These are phyloP conservation scores for Fusarium sambucinum DNA, from an alignment of 2,329 filamentous ascomycete species.

Conservation along the genomic window DNA sequence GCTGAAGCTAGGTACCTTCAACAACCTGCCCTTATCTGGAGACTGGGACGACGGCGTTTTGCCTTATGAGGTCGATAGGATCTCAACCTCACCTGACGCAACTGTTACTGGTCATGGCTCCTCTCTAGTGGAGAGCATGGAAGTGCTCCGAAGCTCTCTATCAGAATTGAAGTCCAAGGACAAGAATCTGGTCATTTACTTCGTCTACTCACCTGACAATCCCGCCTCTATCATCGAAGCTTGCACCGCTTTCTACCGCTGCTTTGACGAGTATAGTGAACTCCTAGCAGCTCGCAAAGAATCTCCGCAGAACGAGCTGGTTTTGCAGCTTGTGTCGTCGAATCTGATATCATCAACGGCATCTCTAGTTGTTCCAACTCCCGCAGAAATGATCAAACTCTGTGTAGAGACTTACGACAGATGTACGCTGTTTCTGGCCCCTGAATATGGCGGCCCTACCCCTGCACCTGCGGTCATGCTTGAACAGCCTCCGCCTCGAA, in stretches of 20 bases:
- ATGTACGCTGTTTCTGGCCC: conserved; percentile 65
- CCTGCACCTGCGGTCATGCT: conserved; percentile 79
- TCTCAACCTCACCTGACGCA: conserved; percentile 56
- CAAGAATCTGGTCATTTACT: conserved; percentile 79
- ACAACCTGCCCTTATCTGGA: conserved; percentile 59
- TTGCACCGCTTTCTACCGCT: conserved; percentile 78
- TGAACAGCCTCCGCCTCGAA: conserved; percentile 75
- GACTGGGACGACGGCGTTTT: conserved; percentile 61
- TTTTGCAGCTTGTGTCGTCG: conserved; percentile 80
- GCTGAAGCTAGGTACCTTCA: conserved; percentile 77
- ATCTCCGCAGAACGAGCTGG: conserved; percentile 71
- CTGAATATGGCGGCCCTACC: conserved; percentile 61
- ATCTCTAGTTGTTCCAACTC: conserved; percentile 71
- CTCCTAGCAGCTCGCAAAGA: conserved; percentile 58
- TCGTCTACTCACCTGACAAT: conserved; percentile 76
- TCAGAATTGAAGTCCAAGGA: conserved; percentile 57
- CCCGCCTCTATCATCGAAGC: conserved; percentile 74
- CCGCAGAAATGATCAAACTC: conserved; percentile 69
- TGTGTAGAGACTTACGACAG: conserved; percentile 84
- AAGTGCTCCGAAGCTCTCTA: conserved; percentile 61
- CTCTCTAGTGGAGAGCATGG: conserved; percentile 62
- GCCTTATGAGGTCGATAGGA: conserved; percentile 63
- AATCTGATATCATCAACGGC: conserved; percentile 74
- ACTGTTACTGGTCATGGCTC: conserved; percentile 59
- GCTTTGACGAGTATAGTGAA: conserved; percentile 71